Evolutionary conservation across 345 rosid species (phyloP), one percentile per base, ranked within the genome.

Genomic region (Gynandropsis gynandra): DNA sequence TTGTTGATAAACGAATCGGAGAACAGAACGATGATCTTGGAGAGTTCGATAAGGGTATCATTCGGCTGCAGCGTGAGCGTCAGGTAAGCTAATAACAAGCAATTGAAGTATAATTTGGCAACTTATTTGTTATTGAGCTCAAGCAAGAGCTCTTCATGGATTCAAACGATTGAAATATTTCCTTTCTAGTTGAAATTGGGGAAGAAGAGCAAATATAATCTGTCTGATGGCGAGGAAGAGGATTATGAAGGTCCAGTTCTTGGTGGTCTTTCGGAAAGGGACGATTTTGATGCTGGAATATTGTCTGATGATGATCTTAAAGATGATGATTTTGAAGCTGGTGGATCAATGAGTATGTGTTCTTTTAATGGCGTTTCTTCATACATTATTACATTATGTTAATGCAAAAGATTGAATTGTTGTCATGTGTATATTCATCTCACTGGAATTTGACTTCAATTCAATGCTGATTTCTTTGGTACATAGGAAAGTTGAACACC

Each of bases 141-240:
- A 50, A 36, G 29, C 29, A 24, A 24, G n/a, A 33, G 36, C 36
- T 33, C 11, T n/a, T 36, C 10, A 3, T 33, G 7, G 10, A 1
- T 33, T 33, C 10, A 11, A 1, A 18, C 38, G 42, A 10, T 0
- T 44, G 13, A 0, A 35, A 13, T 19, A 13, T 18, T 4, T 13
- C 10, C 20, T 24, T 14, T 17, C 9, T 6, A 87, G 96, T 14
- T 80, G 74, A 84, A 80, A 70, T 31, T 63, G 36, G 69, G 65
- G 31, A 92, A 79, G 72, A 80, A 82, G 73, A 78, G 80, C 56
- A 75, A 76, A 67, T 87, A 73, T 67, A 87, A 87, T 48, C 73
- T 92, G 65, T 82, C 95, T 7, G 98, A 92, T 40, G 95, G 89
- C 42, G 98, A 92, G 62, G 95, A 85, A 7, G 88, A 80, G 19